These are phyloP conservation scores for Rhizopus microsporus DNA, from an alignment of 371 early-diverging fungal species.

Conservation along the genomic window DNA sequence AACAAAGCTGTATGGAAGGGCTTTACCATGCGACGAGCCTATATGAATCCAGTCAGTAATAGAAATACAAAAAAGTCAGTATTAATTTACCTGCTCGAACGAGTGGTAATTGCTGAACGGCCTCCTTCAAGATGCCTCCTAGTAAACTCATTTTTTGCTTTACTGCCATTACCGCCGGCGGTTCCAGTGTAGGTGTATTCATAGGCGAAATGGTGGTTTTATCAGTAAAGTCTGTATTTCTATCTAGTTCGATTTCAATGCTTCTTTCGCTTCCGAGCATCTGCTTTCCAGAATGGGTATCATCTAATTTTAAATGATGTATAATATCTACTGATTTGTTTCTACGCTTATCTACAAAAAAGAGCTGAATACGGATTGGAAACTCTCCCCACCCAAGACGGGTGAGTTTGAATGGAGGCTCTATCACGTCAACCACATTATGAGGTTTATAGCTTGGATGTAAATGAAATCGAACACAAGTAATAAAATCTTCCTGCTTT, in stretches of 20 bases:
- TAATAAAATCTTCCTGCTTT: constrained; percentile 66
- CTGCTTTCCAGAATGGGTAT: constrained; percentile 67
- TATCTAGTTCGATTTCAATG: constrained; percentile 83
- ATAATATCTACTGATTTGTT: constrained; percentile 88
- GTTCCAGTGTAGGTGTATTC: background rate
- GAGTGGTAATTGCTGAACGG: constrained; percentile 32
- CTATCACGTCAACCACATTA: constrained; percentile 79
- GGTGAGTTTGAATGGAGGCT: constrained; percentile 82
- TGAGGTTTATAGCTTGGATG: constrained; percentile 91
- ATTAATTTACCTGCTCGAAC: constrained; percentile 31
- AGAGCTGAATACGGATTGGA: constrained; percentile 80
- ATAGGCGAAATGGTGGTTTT: constrained; percentile 10
- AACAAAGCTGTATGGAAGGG: constrained; percentile 38
- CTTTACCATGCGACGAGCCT: constrained; percentile 22
- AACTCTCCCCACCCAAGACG: constrained; percentile 96
- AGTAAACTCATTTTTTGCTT: constrained; percentile 41
- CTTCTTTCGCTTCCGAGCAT: constrained; percentile 72
- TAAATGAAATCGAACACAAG: constrained; percentile 81
- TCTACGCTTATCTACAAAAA: constrained; percentile 71
- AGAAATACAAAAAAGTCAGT: background rate
- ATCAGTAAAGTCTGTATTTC: constrained; percentile 72
- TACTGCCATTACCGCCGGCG: constrained; percentile 11
- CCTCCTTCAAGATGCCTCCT: constrained; percentile 35
- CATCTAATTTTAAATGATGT: constrained; percentile 83
- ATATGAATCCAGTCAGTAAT: background rate